Evolutionary conservation across 148 eudicot species (phyloP), one percentile per base, ranked within the genome.

Genomic region (Chenopodium suecicum): DNA sequence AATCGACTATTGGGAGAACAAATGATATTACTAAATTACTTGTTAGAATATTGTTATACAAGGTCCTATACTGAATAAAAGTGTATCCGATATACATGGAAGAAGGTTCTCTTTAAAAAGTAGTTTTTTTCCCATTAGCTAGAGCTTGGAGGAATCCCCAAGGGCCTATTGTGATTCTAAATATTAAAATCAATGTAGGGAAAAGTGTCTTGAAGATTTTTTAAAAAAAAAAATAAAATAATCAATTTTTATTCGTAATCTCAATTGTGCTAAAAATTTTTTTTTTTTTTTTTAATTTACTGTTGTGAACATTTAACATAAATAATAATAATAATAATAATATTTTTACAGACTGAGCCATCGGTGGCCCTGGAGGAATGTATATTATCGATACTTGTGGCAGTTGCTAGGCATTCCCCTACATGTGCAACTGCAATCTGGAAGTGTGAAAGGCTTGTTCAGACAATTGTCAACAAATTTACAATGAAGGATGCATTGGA

Each of bases 361-460:
- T 78, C 92, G 7, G 78, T 83, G 52, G 83, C 86, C 74, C 82
- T 94, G 91, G 98, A 96, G 83, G 98, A 96, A 74, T 86, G 92
- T 89, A 81, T 92, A 81, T 77, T 92, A 23, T 87, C 97, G 23
- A 86, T 94, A 82, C 88, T 92, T 77, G 74, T 92, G 81, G 99
- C 99, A 73, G 70, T 96, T 79, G 94, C 97, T 72, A 95, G 97
- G 85, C 96, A 93, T 86, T 95, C 98, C 70, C 93, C 96, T 63
- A 90, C 92, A 68, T 87, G 93, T 81, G 90, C 98, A 82, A 84
- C 83, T 82, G 98, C 94, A 81, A 81, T 95, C 75, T 85, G 91
- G 92, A 92, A 90, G 80, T 92, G 92, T 75, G 88, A 86, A 64
- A 86, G 89, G 89, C 97, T 96, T 86, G 89, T 96, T 80, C 92